Evolutionary conservation across 1,139 yeast genomes (phyloP).

Genomic region (Hansenula lynferdii): DNA sequence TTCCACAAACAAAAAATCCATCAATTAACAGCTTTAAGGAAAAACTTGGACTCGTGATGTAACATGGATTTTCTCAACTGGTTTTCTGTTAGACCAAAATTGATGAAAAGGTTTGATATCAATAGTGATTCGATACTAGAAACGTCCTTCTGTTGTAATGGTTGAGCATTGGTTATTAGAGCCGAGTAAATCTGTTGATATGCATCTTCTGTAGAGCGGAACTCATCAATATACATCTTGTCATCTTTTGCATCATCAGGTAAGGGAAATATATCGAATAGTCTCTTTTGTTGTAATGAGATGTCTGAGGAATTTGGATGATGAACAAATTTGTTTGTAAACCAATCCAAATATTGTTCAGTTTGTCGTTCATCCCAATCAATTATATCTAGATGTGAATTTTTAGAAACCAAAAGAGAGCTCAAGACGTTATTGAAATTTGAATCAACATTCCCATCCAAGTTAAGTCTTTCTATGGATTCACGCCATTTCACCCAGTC

Average conservation of each 20-base stretch:
- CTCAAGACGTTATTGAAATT: slow-evolving; percentile 7
- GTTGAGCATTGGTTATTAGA: no score
- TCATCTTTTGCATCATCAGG: neutral
- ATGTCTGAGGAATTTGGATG: slow-evolving; percentile 11
- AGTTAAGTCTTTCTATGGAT: slow-evolving; percentile 2
- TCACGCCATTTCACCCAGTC: slow-evolving; percentile 12
- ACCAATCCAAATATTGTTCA: slow-evolving; percentile 41
- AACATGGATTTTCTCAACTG: slow-evolving; percentile 1
- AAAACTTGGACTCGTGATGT: neutral
- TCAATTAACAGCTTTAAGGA: neutral
- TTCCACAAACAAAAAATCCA: neutral
- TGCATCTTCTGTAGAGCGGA: slow-evolving; percentile 1
- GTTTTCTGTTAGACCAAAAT: slow-evolving; percentile 8
- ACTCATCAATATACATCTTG: slow-evolving; percentile 1
- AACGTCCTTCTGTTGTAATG: no score
- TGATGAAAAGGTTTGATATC: slow-evolving; percentile 6
- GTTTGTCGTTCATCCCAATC: slow-evolving; percentile 37
- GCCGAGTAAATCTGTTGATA: slow-evolving; percentile 1
- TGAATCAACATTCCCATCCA: slow-evolving; percentile 2
- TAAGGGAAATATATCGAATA: slow-evolving; percentile 33
- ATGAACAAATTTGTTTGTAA: slow-evolving; percentile 30
- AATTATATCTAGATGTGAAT: slow-evolving; percentile 24
- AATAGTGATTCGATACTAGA: no score
- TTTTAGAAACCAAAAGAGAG: slow-evolving; percentile 5
- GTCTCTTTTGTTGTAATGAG: slow-evolving; percentile 31